phyloP scores from a whole-genome alignment of 2,329 filamentous ascomycete genomes.

The Epichloe uncinata region DNA sequence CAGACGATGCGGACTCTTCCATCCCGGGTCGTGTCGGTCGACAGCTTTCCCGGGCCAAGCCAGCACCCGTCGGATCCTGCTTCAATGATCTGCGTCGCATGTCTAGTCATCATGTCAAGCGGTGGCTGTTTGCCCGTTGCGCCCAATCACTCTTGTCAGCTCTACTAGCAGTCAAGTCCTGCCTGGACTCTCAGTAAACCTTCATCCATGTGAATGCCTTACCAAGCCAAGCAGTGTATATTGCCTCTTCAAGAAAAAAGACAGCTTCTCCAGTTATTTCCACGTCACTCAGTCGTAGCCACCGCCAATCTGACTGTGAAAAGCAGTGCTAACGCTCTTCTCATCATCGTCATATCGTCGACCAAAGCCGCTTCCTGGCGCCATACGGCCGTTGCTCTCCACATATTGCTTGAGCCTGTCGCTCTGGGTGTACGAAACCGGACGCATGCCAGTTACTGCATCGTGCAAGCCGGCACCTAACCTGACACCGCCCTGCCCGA shows the following conservation, averaged over 20 bases:
- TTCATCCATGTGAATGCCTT: background rate
- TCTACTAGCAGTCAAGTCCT: background rate
- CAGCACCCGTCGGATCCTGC: background rate
- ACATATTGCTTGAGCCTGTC: constrained; percentile 93
- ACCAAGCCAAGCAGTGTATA: background rate
- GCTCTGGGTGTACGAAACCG: constrained; percentile 42
- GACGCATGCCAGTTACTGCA: constrained; percentile 50
- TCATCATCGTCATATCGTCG: constrained; percentile 80
- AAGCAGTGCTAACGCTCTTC: constrained; percentile 90
- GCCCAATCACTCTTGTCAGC: background rate
- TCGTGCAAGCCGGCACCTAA: constrained; percentile 69
- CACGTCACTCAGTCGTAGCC: constrained; percentile 35
- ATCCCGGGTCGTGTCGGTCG: background rate
- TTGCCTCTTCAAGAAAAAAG: background rate
- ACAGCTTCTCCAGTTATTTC: background rate
- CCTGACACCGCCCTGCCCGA: constrained; percentile 77
- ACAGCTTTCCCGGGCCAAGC: background rate
- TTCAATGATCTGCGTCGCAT: background rate
- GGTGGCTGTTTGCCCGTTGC: background rate
- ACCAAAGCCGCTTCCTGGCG: constrained; percentile 53
- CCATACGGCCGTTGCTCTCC: constrained; percentile 64
- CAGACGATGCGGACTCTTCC: background rate
- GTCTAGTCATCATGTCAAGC: constrained; percentile 1
- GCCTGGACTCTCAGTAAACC: background rate
- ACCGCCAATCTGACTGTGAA: constrained; percentile 81